Evolutionary conservation across 495 filamentous ascomycete species (phyloP).

Genomic region (Immersiella caudata): DNA sequence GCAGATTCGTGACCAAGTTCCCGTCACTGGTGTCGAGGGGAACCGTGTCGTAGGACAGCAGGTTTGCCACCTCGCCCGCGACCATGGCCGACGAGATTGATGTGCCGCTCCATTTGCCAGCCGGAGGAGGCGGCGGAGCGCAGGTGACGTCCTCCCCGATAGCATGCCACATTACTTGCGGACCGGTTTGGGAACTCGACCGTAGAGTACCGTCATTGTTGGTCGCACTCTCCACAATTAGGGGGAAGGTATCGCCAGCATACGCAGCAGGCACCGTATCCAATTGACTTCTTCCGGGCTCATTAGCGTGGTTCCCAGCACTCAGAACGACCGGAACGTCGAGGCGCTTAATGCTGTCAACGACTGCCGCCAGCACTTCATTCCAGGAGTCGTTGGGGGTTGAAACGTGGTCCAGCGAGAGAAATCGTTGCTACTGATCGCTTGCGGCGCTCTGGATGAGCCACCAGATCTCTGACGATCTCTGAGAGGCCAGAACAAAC

Average conservation of each 20-base stretch:
- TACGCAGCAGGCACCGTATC: background rate
- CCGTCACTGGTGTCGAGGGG: background rate
- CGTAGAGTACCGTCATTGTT: background rate
- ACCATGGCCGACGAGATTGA: background rate
- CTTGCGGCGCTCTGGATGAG: background rate
- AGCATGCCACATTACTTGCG: background rate
- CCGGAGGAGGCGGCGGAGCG: too few species aligned
- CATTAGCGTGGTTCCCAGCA: background rate
- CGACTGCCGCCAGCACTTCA: background rate
- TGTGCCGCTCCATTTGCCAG: background rate
- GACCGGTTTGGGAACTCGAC: background rate
- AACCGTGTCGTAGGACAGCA: constrained; percentile 2
- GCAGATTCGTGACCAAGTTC: background rate
- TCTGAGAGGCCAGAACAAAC: background rate
- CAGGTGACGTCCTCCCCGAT: background rate
- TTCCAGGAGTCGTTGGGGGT: background rate
- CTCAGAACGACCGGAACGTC: background rate
- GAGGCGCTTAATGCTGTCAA: background rate
- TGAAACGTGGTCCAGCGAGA: background rate
- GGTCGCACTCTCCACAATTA: background rate
- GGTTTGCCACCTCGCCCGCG: background rate
- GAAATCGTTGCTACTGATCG: background rate
- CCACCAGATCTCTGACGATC: background rate
- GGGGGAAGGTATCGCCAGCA: background rate
- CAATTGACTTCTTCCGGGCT: background rate